Evolutionary conservation across 176 grass and related monocot species (phyloP).

Genomic region (Microstegium vimineum): DNA sequence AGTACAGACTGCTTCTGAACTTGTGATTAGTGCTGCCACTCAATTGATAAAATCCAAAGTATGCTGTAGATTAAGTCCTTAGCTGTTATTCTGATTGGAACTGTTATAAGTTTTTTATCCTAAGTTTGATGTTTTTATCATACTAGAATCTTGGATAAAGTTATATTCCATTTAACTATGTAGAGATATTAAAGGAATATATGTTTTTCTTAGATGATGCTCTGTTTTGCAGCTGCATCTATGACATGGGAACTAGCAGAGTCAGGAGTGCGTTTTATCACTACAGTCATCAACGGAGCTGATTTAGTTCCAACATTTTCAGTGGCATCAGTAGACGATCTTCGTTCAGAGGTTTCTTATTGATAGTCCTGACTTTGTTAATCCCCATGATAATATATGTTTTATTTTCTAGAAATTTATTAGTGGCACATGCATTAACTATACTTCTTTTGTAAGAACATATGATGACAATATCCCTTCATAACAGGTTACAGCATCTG

Average conservation of each 20-base stretch:
- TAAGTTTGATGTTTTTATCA: background rate
- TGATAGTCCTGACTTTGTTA: background rate
- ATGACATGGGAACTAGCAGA: conserved; percentile 99
- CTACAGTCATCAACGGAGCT: conserved; percentile 95
- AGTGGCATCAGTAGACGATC: conserved; percentile 87
- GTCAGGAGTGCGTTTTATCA: conserved; percentile 82
- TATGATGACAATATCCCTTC: conserved; percentile 1
- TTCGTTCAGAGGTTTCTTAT: conserved; percentile 76
- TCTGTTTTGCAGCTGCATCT: conserved; percentile 73
- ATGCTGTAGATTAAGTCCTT: background rate
- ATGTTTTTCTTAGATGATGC: background rate
- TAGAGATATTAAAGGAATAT: background rate
- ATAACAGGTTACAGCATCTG: conserved; percentile 85
- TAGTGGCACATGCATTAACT: background rate
- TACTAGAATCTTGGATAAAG: background rate
- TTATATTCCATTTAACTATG: background rate
- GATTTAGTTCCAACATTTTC: conserved; percentile 97
- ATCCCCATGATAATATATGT: background rate
- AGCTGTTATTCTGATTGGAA: background rate
- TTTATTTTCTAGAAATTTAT: background rate
- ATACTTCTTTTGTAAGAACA: background rate
- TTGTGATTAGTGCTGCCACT: background rate
- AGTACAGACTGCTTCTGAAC: background rate
- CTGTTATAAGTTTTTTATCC: background rate
- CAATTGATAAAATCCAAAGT: background rate